Evolutionary conservation across 2,329 filamentous ascomycete genomes (phyloP), one percentile per base, ranked within the genome.

Genomic region (Teratosphaeria nubilosa): DNA sequence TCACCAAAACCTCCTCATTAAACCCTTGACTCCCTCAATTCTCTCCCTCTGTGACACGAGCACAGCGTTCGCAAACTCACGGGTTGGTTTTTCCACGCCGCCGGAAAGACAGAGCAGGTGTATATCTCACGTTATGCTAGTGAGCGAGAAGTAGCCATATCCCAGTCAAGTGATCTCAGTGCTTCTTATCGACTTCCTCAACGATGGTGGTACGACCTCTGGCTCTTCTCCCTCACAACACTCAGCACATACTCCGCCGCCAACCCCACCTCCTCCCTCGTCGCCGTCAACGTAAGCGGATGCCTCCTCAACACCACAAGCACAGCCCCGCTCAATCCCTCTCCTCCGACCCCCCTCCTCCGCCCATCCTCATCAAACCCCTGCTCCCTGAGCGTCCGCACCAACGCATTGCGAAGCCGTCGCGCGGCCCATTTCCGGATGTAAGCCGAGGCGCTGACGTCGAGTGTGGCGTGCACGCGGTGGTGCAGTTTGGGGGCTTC

Each of bases 401-500:
- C 48, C 30, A 60, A 16, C 13, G 58, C 58, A 9, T 70, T 62
- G 51, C 75, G 71, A 30, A 77, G 63, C 65, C 77, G 75, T 59
- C 77, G 73, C 25, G 69, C 68, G 25, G 70, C 70, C 69, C 74
- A 76, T 13, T 74, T 76, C 22, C 82, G 73, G n/a, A 83, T 73
- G 24, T 77, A 75, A 7, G 71, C 70, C 57, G 77, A 79, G 24
- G 69, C 67, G 2, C 62, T 56, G 65, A 68, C 56, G 60, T 65
- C 60, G 56, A 69, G 61, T 58, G 68, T 62, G n/a, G 63, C 55
- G 58, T 74, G 64, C 5, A 78, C 73, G 16, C 70, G 68, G 76
- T 77, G 81, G 75, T 80, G 80, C 20, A 84, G 71, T 34, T 70
- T 71, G 64, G 74, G 2, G 27, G 27, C 7, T 30, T 30, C 7